Evolutionary conservation across 306 rosid species (phyloP).

Genomic region (Medicago lupulina): DNA sequence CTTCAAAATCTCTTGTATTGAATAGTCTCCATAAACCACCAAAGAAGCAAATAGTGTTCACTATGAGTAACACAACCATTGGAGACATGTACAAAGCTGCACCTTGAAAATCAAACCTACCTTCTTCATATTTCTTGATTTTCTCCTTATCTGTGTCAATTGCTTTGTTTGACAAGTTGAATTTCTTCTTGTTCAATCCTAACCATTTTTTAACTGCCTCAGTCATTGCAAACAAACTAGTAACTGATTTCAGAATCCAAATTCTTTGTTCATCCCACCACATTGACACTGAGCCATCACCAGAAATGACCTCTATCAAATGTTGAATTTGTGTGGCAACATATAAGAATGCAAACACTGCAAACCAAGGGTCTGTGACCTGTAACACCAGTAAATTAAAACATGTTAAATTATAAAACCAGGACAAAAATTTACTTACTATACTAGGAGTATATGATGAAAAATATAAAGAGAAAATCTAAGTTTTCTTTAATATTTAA

Average conservation of each 20-base stretch:
- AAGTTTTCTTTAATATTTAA: no score
- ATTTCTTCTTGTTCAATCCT: conserved; percentile 45
- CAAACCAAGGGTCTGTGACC: conserved; percentile 58
- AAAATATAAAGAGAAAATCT: no score
- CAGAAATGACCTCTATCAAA: conserved; percentile 52
- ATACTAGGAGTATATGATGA: no score
- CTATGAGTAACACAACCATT: conserved; percentile 42
- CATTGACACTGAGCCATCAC: conserved; percentile 46
- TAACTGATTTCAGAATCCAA: conserved; percentile 51
- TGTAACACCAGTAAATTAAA: conserved; percentile 11
- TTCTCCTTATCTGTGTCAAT: conserved; percentile 59
- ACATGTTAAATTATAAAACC: background rate
- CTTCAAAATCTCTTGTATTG: conserved; percentile 38
- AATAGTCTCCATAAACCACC: conserved; percentile 47
- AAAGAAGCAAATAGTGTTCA: conserved; percentile 46
- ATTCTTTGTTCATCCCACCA: conserved; percentile 66
- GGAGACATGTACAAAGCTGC: conserved; percentile 59
- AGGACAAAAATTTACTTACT: no score
- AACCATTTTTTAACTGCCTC: conserved; percentile 43
- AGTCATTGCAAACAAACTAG: conserved; percentile 42
- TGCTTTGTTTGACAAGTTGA: conserved; percentile 53
- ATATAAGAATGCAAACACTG: conserved; percentile 42
- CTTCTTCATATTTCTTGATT: conserved; percentile 51
- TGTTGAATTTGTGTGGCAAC: conserved; percentile 50
- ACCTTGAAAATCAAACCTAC: conserved; percentile 60